Conservation (phyloP, 768 basidiomycete genomes). For the Lactarius trivialis region DNA sequence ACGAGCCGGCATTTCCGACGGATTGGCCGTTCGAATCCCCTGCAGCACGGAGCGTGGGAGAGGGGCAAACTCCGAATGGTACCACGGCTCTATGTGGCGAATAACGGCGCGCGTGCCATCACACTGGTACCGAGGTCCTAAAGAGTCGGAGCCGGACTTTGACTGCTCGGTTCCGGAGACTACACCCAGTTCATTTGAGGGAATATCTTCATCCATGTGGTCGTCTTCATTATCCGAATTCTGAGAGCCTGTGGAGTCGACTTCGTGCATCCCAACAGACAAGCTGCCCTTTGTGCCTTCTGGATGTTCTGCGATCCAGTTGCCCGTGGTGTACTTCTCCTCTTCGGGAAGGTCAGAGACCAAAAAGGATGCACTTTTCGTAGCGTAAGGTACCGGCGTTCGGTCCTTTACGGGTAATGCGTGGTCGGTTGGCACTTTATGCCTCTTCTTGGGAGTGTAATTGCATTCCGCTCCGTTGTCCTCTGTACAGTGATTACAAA, state of each 20-base stretch:
- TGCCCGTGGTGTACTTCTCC: slow-evolving; percentile 29
- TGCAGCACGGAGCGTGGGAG: slow-evolving; percentile 52
- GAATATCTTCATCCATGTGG: slow-evolving; percentile 11
- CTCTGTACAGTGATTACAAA: slow-evolving; percentile 62
- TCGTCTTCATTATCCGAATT: slow-evolving; percentile 23
- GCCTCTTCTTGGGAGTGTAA: slow-evolving; percentile 67
- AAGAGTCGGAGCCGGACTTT: neutral
- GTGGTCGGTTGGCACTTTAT: slow-evolving; percentile 45
- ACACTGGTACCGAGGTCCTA: slow-evolving; percentile 13
- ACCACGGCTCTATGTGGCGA: slow-evolving; percentile 52
- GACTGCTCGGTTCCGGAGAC: slow-evolving; percentile 11
- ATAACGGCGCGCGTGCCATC: slow-evolving; percentile 7
- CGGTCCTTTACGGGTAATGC: slow-evolving; percentile 31
- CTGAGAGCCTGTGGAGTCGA: slow-evolving; percentile 18
- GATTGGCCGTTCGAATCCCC: slow-evolving; percentile 46
- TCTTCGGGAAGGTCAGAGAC: slow-evolving; percentile 36
- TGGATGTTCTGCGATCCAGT: slow-evolving; percentile 24
- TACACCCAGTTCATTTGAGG: neutral
- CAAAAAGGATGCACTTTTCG: slow-evolving; percentile 45
- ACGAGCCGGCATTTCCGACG: slow-evolving; percentile 55
- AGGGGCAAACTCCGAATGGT: slow-evolving; percentile 49
- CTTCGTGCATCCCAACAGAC: slow-evolving; percentile 11
- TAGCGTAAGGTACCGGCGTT: slow-evolving; percentile 35
- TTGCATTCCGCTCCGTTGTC: slow-evolving; percentile 51
- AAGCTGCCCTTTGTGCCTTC: slow-evolving; percentile 16